These are phyloP conservation scores for Ambispora gerdemannii DNA, from an alignment of 192 early-diverging fungal genomes.

Conservation along the genomic window DNA sequence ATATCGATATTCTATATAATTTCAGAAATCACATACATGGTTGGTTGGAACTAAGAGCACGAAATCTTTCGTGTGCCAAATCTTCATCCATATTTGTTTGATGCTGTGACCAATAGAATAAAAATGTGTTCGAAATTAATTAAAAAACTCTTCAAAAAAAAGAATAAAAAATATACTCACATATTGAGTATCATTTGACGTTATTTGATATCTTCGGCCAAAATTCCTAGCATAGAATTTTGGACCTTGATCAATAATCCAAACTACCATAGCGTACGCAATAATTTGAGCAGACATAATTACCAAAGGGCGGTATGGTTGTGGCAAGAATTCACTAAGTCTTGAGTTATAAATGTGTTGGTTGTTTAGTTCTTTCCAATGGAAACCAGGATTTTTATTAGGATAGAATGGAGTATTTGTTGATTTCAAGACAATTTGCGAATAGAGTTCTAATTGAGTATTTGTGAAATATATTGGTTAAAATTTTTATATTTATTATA, in stretches of 20 bases:
- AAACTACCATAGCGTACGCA: constrained; percentile 56
- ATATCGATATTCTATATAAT: constrained; percentile 41
- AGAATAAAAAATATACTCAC: too few relatives aligned
- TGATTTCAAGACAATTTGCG: constrained; percentile 45
- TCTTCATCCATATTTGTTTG: constrained; percentile 54
- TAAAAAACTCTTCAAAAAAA: too few relatives aligned
- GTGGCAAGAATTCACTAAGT: constrained; percentile 55
- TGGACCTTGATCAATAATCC: constrained; percentile 75
- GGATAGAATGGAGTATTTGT: constrained; percentile 60
- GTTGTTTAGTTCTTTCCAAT: constrained; percentile 46
- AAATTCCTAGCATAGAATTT: constrained; percentile 74
- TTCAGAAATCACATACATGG: constrained; percentile 50
- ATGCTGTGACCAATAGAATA: constrained; percentile 58
- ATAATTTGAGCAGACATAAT: constrained; percentile 63
- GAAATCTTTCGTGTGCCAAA: constrained; percentile 41
- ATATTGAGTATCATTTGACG: too few relatives aligned
- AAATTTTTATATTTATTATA: too few relatives aligned
- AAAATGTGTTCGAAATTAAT: constrained; percentile 31
- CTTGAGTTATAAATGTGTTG: constrained; percentile 46
- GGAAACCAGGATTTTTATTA: constrained; percentile 69
- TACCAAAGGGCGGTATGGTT: constrained; percentile 59
- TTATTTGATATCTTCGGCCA: too few relatives aligned
- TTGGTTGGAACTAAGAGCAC: constrained; percentile 45
- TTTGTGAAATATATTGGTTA: too few relatives aligned
- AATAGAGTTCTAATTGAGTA: constrained; percentile 37